Conservation (phyloP, 148 eudicot genomes). For the Beta vulgaris region DNA sequence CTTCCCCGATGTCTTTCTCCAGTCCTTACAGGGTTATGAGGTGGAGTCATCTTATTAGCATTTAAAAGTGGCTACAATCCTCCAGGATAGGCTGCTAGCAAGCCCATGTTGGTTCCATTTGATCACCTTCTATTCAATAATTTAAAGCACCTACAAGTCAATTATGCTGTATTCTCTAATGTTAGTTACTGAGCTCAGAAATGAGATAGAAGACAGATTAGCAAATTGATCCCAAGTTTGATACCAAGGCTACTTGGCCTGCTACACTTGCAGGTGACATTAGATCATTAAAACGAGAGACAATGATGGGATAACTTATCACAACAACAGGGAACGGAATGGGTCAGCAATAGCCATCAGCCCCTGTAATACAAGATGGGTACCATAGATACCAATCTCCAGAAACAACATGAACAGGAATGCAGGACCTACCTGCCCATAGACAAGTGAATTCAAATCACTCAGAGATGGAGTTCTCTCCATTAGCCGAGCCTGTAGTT, state of each 20-base stretch:
- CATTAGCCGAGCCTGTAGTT: conserved; percentile 68
- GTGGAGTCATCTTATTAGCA: not conserved
- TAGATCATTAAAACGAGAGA: not conserved
- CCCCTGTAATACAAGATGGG: not conserved
- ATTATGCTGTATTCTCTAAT: not conserved
- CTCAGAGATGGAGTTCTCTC: conserved; percentile 92
- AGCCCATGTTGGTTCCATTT: not conserved
- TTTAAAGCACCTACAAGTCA: not conserved
- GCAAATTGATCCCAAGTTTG: not conserved
- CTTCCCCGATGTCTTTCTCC: not conserved
- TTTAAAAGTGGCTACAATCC: not conserved
- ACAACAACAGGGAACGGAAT: not conserved
- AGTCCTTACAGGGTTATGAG: not conserved
- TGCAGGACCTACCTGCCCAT: conserved; percentile 66
- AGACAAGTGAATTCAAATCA: conserved; percentile 82
- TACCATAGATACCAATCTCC: not conserved
- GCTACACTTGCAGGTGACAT: not conserved
- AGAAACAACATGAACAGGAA: not conserved
- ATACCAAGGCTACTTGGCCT: not conserved
- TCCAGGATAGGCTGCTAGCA: not conserved
- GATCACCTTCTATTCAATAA: not conserved
- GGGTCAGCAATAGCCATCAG: not conserved
- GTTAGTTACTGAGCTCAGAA: not conserved
- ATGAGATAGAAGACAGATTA: not conserved
- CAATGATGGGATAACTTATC: not conserved